Base-by-base conservation (phyloP, 2,329 filamentous ascomycete species). In the Fusarium miscanthi region DNA sequence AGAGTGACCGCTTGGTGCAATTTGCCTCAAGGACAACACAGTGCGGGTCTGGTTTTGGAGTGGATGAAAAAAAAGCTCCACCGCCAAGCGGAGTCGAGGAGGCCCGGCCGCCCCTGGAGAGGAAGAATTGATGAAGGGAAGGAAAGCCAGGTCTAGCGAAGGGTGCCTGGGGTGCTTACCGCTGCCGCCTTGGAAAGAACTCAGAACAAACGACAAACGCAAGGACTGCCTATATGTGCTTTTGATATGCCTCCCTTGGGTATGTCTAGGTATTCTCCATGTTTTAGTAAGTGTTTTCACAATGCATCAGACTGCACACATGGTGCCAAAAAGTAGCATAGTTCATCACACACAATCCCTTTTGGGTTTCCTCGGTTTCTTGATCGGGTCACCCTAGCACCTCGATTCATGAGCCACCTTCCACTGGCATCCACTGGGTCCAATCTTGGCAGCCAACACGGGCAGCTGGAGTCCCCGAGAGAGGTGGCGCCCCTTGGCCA, bases 401-500 rank as follows among this genome's bases (percentile, higher is more conserved):
- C 60, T 70, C 69, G 63, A 73, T 62, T 70, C 65, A 72, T 69
- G 64, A 69, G 58, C 63, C 38, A 48, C 63, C 64, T 58, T 69
- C 16, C 38, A 43, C 52, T 69, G 63, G 63, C 68, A 72, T 71
- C 69, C 69, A 73, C 57, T 59, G 62, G 13, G 59, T 72, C 43
- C 54, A 59, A 59, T 48, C 59, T 68, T 66, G 65, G 70, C 67
- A 73, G 46, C 30, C 33, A 61, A 49, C 58, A 46, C 45, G 52
- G 51, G 51, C 45, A 63, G 49, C 59, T 71, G 49, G 70, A 68
- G 66, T 74, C 65, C 35, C 70, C 63, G 56, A 73, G 53, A 68
- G 48, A 74, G 64, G 70, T 73, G 70, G 70, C 70, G 57, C 66
- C 70, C 58, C 70, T 70, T 73, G 66, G 48, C 54, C 59, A 59